A percentile compares a stretch with the other conserved stretches of the same genome.
phyloP scores from a whole-genome alignment of 345 rosid genomes.

The Hevea brasiliensis region DNA sequence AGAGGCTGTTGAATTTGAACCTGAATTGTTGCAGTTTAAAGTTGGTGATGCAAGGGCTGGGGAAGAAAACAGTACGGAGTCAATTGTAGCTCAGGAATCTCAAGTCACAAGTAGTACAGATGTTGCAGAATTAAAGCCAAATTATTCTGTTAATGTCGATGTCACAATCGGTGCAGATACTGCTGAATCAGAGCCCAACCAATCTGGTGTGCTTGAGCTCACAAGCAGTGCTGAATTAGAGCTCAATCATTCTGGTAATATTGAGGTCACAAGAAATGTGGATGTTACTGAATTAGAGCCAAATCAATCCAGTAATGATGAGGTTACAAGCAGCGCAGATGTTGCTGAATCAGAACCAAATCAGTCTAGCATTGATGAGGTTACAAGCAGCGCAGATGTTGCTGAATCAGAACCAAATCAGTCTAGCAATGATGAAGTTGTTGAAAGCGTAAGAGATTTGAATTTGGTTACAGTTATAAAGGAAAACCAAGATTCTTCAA shows the following conservation, averaged over 20 bases:
- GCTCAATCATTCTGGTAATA: background rate
- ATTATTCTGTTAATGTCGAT: background rate
- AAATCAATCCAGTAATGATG: no score
- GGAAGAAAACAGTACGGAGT: background rate
- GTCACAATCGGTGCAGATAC: background rate
- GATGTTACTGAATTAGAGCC: no score
- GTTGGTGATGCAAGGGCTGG: background rate
- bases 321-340: no score
- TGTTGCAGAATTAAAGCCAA: background rate
- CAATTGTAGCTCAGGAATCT: slow-evolving; percentile 2
- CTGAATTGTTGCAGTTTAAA: background rate
- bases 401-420: no score
- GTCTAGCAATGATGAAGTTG: no score
- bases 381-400: no score
- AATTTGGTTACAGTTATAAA: slow-evolving; percentile 16
- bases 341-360: no score
- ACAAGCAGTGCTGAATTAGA: no score
- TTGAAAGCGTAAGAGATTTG: slow-evolving; percentile 24
- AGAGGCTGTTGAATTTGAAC: background rate
- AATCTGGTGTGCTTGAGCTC: background rate
- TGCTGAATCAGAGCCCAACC: background rate
- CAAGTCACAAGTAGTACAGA: background rate
- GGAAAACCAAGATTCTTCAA: slow-evolving; percentile 18
- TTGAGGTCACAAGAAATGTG: background rate
- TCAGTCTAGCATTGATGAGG: no score